These are phyloP conservation scores for Phaffomyces antillensis DNA, from an alignment of 805 yeast species.

Conservation along the genomic window DNA sequence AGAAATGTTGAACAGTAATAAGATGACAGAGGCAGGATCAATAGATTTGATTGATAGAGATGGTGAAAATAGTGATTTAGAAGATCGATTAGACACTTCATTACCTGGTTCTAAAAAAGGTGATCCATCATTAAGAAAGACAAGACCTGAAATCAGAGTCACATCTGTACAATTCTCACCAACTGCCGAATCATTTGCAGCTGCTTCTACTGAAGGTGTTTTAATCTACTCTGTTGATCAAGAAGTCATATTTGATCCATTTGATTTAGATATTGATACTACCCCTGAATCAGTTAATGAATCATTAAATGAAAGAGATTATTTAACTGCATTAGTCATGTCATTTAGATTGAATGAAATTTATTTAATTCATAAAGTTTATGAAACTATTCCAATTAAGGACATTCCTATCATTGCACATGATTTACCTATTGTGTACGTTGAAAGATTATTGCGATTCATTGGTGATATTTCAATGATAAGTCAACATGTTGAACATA, in stretches of 20 bases:
- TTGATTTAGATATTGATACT: conserved; percentile 86
- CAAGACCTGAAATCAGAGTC: conserved; percentile 79
- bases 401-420: conserved; percentile 62
- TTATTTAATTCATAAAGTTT: conserved; percentile 62
- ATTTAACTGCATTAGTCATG: conserved; percentile 79
- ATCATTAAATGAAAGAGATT: conserved; percentile 47
- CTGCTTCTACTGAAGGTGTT: conserved; percentile 92
- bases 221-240: conserved; percentile 76
- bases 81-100: conserved; percentile 66
- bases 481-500: conserved; percentile 79
- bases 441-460: conserved; percentile 58
- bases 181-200: conserved; percentile 83
- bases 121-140: conserved; percentile 68
- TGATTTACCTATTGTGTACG: conserved; percentile 74
- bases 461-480: conserved; percentile 62
- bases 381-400: conserved; percentile 62
- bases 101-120: conserved; percentile 81
- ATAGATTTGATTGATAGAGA: conserved; percentile 72
- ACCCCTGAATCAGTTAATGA: conserved; percentile 74
- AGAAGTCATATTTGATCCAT: conserved; percentile 78
- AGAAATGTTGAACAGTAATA: conserved; percentile 68
- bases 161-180: conserved; percentile 80
- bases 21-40: conserved; percentile 85
- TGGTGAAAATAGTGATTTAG: conserved; percentile 82
- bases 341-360: conserved; percentile 86